Evolutionary conservation across 192 early-diverging fungal species (phyloP), one percentile per base, ranked within the genome.

Genomic region (Coemansia pectinata): DNA sequence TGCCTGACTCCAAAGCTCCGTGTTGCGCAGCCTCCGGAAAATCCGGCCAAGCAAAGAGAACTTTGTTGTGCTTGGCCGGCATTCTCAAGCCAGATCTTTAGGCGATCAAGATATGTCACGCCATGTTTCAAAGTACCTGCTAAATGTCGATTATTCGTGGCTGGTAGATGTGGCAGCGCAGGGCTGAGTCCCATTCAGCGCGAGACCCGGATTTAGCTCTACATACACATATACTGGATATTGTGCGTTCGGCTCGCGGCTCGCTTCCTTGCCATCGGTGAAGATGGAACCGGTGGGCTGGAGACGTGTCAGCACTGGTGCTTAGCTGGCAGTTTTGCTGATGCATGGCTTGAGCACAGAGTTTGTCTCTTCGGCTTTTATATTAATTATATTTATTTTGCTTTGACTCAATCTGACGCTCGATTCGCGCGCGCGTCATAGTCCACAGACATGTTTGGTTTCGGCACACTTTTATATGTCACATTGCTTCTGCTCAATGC

Each of bases 401-500:
- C 11, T 40, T 48, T 19, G n/a, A n/a, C 19, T 21, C 8, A 52
- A 52, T 52, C 21, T 23, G 48, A 10, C 55, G 12, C 55, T 31
- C 25, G n/a, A 48, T 12, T n/a, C 29, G 29, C 61, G 4, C 48
- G 36, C 52, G 27, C 38, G 23, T 11, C 23, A 34, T 67, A 55
- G 52, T 33, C n/a, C 9, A 9, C 15, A 47, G 39, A 53, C 27
- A 85, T 85, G 84, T 85, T 91, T 70, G 88, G 88, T 33, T 81
- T 94, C 45, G 93, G 93, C 41, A 90, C 89, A 31, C 79, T 96
- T 44, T 83, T 96, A 59, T 92, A 95, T 74, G 86, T 93, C 17
- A 67, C 85, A 40, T 83, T 96, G 40, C 87, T 95, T 76, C 85
- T 95, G 63, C 86, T 96, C 67, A 97, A 97, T 78, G 93, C 91